phyloP scores from a whole-genome alignment of 345 rosid species.

The Ricinus communis region DNA sequence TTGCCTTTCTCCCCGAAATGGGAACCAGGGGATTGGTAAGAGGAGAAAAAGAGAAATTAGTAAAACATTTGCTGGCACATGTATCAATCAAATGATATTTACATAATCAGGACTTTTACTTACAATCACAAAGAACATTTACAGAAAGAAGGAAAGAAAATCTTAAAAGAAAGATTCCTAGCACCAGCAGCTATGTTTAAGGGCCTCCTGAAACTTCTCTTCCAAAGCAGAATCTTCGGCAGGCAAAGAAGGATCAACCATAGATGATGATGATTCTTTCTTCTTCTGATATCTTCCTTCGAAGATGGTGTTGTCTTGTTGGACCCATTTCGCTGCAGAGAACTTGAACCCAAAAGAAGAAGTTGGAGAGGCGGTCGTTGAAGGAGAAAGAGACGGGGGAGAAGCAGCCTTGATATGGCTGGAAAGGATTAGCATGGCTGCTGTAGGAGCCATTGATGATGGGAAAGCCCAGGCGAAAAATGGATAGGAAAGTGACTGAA shows the following conservation, averaged over 20 bases:
- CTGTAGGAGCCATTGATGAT: conserved; percentile 61
- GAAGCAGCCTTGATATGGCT: conserved; percentile 16
- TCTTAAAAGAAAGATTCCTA: background rate
- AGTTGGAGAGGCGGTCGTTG: background rate
- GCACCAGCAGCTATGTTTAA: conserved; percentile 44
- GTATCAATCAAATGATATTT: no score
- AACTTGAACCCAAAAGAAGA: conserved; percentile 12
- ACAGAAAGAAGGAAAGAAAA: background rate
- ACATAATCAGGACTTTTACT: no score
- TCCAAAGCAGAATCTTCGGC: conserved; percentile 33
- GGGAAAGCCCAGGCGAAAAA: background rate
- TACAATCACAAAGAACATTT: background rate
- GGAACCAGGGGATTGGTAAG: no score
- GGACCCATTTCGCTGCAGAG: conserved; percentile 30
- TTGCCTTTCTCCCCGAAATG: no score
- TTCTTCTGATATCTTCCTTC: conserved; percentile 9
- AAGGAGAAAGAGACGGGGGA: conserved; percentile 10
- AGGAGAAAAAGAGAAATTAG: no score
- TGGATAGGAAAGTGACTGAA: background rate
- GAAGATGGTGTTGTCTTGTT: background rate
- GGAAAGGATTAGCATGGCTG: conserved; percentile 62
- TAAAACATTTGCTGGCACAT: no score
- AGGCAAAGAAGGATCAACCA: conserved; percentile 16
- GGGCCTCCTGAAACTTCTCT: conserved; percentile 44
- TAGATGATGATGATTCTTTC: background rate